These are phyloP conservation scores for Phytophthora aleatoria DNA, from an alignment of 352 stramenopile species.

Conservation along the genomic window DNA sequence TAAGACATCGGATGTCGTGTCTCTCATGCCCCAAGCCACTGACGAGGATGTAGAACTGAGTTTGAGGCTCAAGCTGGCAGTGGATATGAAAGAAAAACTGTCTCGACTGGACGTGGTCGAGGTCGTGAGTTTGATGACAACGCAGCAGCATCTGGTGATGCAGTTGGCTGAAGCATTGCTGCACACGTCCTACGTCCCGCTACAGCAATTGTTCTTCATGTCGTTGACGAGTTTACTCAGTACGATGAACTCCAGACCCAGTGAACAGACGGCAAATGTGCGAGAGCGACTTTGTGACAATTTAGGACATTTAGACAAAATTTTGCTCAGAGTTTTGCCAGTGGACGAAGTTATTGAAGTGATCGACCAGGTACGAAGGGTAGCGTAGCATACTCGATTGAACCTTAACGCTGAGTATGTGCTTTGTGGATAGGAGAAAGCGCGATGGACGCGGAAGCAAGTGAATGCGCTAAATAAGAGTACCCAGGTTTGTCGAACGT, in stretches of 20 bases:
- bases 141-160: conserved; percentile 33
- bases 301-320: conserved; percentile 31
- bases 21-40: conserved; percentile 31
- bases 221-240: conserved; percentile 43
- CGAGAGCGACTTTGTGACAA: conserved; percentile 14
- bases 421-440: conserved; percentile 13
- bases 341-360: conserved; percentile 34
- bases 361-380: conserved; percentile 40
- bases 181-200: conserved; percentile 61
- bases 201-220: conserved; percentile 72
- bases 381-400: background rate
- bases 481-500: conserved; percentile 24
- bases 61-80: conserved; percentile 43
- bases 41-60: conserved; percentile 25
- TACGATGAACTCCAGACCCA: conserved; percentile 32
- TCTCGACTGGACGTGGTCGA: conserved; percentile 25
- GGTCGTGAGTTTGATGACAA: conserved; percentile 33
- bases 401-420: background rate
- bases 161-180: conserved; percentile 51
- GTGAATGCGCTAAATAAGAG: conserved; percentile 39
- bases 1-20: background rate
- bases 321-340: conserved; percentile 41
- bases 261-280: background rate
- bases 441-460: conserved; percentile 18
- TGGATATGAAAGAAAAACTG: conserved; percentile 42